Percentiles rank a stretch among this genome's conserved stretches.
Conservation (phyloP, 2,329 filamentous ascomycete genomes). For the Xylariales sp. region DNA sequence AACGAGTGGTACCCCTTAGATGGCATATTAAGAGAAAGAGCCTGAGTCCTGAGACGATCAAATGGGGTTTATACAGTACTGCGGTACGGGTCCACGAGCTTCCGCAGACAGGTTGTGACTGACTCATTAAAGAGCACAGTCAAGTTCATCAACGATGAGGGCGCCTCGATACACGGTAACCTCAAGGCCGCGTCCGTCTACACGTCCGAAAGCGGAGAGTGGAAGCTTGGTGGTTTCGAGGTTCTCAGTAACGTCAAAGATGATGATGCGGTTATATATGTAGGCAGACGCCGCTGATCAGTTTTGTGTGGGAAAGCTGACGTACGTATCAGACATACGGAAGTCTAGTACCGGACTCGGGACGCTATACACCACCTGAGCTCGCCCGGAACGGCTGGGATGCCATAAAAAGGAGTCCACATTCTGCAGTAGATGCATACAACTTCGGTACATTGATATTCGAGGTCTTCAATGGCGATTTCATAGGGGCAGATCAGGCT, state of each 20-base stretch:
- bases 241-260: conserved; percentile 93
- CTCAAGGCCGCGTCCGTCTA: conserved; percentile 84
- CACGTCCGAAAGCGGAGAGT: conserved; percentile 93
- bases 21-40: conserved; percentile 91
- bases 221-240: conserved; percentile 94
- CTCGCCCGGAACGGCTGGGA: conserved; percentile 88
- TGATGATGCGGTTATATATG: conserved; percentile 87
- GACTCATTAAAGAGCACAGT: conserved; percentile 63
- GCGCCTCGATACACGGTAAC: conserved; percentile 83
- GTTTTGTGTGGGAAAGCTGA: background rate
- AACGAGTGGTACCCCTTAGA: conserved; percentile 77
- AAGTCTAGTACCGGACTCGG: conserved; percentile 79
- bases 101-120: background rate
- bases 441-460: conserved; percentile 79
- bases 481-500: conserved; percentile 70
- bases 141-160: conserved; percentile 95
- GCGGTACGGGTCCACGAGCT: conserved; percentile 50
- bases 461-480: conserved; percentile 88
- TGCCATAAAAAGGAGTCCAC: conserved; percentile 74
- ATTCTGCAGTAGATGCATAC: conserved; percentile 81
- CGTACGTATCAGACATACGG: conserved; percentile 57
- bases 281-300: background rate
- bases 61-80: conserved; percentile 89
- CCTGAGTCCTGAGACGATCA: conserved; percentile 84
- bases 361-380: conserved; percentile 82